Percentiles rank a stretch among this genome's conserved stretches.
phyloP scores from a whole-genome alignment of 257 asterid species.

The Linderniella brevidens region DNA sequence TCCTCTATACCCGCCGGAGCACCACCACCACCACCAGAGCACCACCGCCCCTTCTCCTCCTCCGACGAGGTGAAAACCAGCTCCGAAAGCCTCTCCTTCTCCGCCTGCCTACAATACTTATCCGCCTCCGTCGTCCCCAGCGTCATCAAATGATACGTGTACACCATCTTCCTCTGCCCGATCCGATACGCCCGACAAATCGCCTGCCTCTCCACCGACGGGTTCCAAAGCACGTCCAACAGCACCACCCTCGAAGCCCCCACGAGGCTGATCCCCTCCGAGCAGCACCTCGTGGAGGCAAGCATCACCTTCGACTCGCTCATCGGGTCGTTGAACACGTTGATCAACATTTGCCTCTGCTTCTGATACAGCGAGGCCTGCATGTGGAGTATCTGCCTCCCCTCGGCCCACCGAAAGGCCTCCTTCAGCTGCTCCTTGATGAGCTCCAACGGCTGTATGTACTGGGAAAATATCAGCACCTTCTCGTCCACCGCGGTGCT shows the following conservation, averaged over 20 bases:
- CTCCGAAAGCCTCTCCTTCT: slow-evolving; percentile 35
- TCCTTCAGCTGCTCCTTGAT: slow-evolving; percentile 20
- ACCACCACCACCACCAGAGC: too few species aligned
- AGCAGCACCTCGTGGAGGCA: slow-evolving; percentile 33
- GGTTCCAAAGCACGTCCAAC: slow-evolving; percentile 41
- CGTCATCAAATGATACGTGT: slow-evolving; percentile 32
- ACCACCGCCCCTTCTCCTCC: background rate
- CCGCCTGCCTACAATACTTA: slow-evolving; percentile 30
- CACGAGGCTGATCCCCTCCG: slow-evolving; percentile 38
- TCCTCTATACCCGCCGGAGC: slow-evolving; percentile 12
- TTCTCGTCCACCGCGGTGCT: slow-evolving; percentile 24
- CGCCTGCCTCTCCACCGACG: slow-evolving; percentile 35
- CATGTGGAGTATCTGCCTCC: slow-evolving; percentile 20
- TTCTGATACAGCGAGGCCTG: slow-evolving; percentile 16
- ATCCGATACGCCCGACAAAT: slow-evolving; percentile 32
- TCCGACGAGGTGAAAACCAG: slow-evolving; percentile 22
- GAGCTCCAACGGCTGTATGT: slow-evolving; percentile 20
- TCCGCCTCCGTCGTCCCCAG: slow-evolving; percentile 27
- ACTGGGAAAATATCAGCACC: slow-evolving; percentile 39
- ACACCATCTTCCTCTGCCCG: slow-evolving; percentile 31
- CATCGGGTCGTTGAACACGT: slow-evolving; percentile 15
- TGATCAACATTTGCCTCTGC: slow-evolving; percentile 21
- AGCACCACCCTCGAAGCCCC: slow-evolving; percentile 38
- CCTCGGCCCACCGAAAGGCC: slow-evolving; percentile 19
- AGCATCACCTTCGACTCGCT: slow-evolving; percentile 26